Base-by-base conservation (phyloP, 2,329 filamentous ascomycete species). In the Alternaria postmessia region DNA sequence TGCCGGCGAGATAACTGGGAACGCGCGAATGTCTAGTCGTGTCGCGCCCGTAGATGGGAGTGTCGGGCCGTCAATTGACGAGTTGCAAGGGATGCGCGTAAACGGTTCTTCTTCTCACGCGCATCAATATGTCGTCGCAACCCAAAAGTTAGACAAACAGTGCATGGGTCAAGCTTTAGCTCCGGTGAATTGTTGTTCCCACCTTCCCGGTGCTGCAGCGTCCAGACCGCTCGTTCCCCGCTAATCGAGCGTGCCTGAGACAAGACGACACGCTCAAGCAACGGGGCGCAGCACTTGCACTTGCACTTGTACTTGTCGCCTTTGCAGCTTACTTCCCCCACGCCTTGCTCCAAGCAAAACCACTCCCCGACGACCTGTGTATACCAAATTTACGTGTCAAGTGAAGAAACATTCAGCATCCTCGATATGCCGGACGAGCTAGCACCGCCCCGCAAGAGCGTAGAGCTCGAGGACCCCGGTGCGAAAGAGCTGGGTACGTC, bases 391-490 rank as follows among this genome's bases (percentile, higher is more conserved):
- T 14, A 47, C 34, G n/a, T 32, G 16, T 8, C 44, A 9, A 53
- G 42, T 51, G 20, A 44, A 44, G 20, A 3, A 20, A 24, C 11
- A n/a, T 22, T 30, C 18, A 39, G 34, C 32, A 24, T 43, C 46
- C 32, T 41, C 46, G 39, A 68, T 72, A 81, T 81, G 79, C 57
- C 70, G 52, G 69, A 82, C 71, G 76, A 79, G 62, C 79, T 87
- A 65, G 79, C 85, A 69, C 84, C 84, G 62, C 85, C 86, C 52
- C 79, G 80, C 64, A 85, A 85, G 75, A 85, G 84, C 66, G 80
- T 82, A 26, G 85, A 86, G 76, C 74, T 85, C 46, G 80, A 87
- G 70, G 86, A 88, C 67, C 75, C 85, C 28, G 86, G 86, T 68
- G 85, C 85, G 66, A 83, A 83, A 72, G 84, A 86, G 64, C 79